phyloP scores from a whole-genome alignment of 805 yeast genomes.

The Starmerella etchellsii region DNA sequence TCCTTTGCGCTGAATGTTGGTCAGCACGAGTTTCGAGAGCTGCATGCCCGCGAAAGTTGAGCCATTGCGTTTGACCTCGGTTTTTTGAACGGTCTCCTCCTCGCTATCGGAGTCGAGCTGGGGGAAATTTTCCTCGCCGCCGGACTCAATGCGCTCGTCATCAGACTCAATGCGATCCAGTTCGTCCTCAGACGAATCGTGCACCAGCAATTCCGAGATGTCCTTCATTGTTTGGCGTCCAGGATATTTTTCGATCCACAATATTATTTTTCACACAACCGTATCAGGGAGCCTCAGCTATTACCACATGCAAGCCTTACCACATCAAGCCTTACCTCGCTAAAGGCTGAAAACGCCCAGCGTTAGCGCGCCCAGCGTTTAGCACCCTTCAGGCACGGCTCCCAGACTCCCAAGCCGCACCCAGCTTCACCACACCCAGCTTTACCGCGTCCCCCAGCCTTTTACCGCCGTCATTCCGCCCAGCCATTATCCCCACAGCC shows the following conservation, averaged over 20 bases:
- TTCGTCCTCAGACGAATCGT: slow-evolving; percentile 8
- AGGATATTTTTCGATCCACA: too few species aligned
- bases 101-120: slow-evolving; percentile 32
- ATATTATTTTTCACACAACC: too few species aligned
- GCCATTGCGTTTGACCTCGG: slow-evolving; percentile 23
- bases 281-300: too few species aligned
- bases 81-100: slow-evolving; percentile 12
- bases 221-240: slow-evolving; percentile 10
- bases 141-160: slow-evolving; percentile 1
- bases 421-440: too few species aligned
- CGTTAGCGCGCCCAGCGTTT: too few species aligned
- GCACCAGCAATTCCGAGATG: slow-evolving; percentile 8
- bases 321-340: too few species aligned
- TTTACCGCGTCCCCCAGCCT: too few species aligned
- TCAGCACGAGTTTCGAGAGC: slow-evolving; percentile 53
- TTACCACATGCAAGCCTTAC: too few species aligned
- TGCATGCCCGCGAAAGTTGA: slow-evolving; percentile 90
- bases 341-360: too few species aligned
- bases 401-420: too few species aligned
- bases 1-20: slow-evolving; percentile 71
- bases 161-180: slow-evolving; percentile 9
- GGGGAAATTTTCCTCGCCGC: slow-evolving; percentile 26
- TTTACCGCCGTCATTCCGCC: neutral
- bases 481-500: too few species aligned
- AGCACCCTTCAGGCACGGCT: too few species aligned